Base-by-base conservation (phyloP, 805 yeast genomes). In the Pichia rugopelliculosa region DNA sequence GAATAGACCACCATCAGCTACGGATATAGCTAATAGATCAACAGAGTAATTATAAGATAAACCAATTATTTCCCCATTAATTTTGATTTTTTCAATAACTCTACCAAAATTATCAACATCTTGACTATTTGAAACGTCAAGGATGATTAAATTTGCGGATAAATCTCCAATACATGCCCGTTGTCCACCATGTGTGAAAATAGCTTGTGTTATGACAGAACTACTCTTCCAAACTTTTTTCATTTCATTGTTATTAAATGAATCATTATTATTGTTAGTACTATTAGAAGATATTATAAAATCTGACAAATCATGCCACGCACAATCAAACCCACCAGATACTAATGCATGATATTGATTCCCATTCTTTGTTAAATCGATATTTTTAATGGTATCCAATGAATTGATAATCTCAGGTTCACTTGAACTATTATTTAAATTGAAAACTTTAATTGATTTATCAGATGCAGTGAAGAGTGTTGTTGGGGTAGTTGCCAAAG, bases 111-210 rank as follows among this genome's bases (percentile, higher is more conserved):
- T 25, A 59, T 67, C 54, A 4, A 52, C 33, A 10, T 57, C 53
- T 13, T 62, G 58, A 15, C 64, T 60, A 34, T 67, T 67, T 13
- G 67, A 66, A 34, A 72, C 54, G 44, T 75, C 78, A 1, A 80
- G 60, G 3, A 83, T 58, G 2, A 70, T 67, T 38, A 84, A 62
- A 47, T 79, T 79, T 39, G 75, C 73, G 52, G 79, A 84, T 53
- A 83, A 86, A 36, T 91, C 90, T 23, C 83, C 89, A 50, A 79
- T 73, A 1, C 80, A 68, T 1, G 73, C 68, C 59, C 77, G 68
- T 33, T 75, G 73, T 0, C 84, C 88, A 44, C 75, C 77, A 54
- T 84, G 85, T 21, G 82, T 76, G 56, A 79, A 75, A 13, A 66
- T 67, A 8, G 77, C 72, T 53, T 76, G 82, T 52, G 85, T 65